Evolutionary conservation across 169 alveolate species (phyloP).

Genomic region (Blepharisma undulans): DNA sequence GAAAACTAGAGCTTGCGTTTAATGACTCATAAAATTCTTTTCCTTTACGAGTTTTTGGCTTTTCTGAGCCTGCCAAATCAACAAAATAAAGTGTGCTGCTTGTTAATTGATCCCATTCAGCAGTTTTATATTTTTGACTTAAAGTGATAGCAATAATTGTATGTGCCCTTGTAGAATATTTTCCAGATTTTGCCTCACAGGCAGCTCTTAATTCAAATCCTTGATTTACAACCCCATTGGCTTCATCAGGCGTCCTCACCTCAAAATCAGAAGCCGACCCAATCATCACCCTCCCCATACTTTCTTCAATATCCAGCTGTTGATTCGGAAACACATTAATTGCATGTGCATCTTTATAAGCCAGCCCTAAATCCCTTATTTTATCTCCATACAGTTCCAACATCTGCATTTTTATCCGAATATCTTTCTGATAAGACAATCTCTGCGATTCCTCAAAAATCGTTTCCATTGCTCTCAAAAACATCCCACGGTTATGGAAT

Average conservation of each 20-base stretch:
- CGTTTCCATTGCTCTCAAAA: background rate
- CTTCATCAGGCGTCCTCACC: background rate
- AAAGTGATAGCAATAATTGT: conserved; percentile 44
- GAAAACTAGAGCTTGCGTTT: background rate
- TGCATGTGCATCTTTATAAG: background rate
- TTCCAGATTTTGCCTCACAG: background rate
- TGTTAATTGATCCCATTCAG: conserved; percentile 41
- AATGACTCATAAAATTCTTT: background rate
- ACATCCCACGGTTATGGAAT: conserved; percentile 15
- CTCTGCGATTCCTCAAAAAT: conserved; percentile 11
- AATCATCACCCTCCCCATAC: background rate
- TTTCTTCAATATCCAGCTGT: background rate
- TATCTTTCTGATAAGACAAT: conserved; percentile 24
- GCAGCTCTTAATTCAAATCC: conserved; percentile 1
- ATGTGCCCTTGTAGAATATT: background rate
- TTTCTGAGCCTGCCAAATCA: conserved; percentile 61
- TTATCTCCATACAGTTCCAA: conserved; percentile 40
- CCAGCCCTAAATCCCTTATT: conserved; percentile 31
- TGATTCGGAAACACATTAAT: background rate
- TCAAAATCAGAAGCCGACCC: conserved; percentile 4
- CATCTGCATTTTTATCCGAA: conserved; percentile 18
- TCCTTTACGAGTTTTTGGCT: conserved; percentile 1
- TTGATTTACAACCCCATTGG: background rate
- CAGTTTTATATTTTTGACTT: conserved; percentile 43
- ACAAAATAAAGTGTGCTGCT: conserved; percentile 43